Evolutionary conservation across 306 rosid species (phyloP).

Genomic region (Prunus davidiana): DNA sequence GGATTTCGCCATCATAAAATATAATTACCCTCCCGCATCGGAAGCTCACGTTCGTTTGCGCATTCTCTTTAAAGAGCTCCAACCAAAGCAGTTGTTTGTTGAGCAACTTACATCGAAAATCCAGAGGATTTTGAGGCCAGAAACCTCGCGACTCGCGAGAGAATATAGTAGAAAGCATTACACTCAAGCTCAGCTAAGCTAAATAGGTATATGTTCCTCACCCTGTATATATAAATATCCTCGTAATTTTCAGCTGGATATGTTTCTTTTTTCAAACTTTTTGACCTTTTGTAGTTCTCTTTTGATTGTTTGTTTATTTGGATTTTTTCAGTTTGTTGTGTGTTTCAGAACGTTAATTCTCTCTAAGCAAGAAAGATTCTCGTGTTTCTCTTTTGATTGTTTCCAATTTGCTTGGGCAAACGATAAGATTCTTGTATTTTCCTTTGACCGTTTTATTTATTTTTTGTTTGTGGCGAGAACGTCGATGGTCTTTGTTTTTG

Average conservation of each 20-base stretch:
- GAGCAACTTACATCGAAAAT: background rate
- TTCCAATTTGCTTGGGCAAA: background rate
- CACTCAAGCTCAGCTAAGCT: conserved; percentile 1
- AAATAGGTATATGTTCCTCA: conserved; percentile 27
- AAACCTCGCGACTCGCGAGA: background rate
- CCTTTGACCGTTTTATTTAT: background rate
- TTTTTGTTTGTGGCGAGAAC: background rate
- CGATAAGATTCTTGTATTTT: background rate
- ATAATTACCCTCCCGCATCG: conserved; percentile 16
- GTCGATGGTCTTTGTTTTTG: background rate
- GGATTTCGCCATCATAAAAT: conserved; percentile 2
- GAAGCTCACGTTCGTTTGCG: background rate
- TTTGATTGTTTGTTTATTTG: background rate
- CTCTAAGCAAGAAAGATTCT: background rate
- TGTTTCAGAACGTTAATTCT: background rate
- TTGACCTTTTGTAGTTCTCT: background rate
- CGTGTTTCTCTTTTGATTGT: no score
- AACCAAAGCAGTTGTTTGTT: background rate
- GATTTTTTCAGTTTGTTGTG: background rate
- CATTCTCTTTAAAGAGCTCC: background rate
- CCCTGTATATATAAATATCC: background rate
- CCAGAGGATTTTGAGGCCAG: background rate
- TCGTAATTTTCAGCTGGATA: background rate
- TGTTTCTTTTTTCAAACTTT: background rate
- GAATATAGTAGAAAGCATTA: background rate